Evolutionary conservation across 352 stramenopile species (phyloP).

Genomic region (Phytophthora parvispora): DNA sequence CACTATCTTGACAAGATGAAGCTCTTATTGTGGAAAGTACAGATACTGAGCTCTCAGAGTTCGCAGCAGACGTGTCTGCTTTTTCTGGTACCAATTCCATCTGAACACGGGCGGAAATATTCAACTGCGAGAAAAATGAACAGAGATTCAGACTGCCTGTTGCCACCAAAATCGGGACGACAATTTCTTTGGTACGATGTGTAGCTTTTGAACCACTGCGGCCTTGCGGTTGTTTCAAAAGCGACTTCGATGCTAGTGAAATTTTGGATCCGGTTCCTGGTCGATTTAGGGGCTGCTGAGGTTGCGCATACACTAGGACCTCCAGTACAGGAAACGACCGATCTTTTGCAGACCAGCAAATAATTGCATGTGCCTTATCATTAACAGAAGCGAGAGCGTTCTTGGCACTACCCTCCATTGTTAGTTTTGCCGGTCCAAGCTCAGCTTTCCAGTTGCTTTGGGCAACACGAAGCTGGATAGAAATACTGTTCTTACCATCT

Average conservation of each 20-base stretch:
- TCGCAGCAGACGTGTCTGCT: neutral
- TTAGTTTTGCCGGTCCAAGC: constrained; percentile 6
- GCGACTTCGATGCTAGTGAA: constrained; percentile 8
- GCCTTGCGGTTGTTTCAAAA: neutral
- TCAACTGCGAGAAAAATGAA: constrained; percentile 30
- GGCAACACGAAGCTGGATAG: constrained; percentile 11
- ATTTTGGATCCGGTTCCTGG: neutral
- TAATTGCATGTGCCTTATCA: constrained; percentile 1
- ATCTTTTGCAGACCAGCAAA: constrained; percentile 35
- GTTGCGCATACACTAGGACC: constrained; percentile 22
- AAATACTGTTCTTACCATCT: constrained; percentile 17
- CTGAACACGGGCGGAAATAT: constrained; percentile 5
- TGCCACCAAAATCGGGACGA: constrained; percentile 13
- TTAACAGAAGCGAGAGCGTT: neutral
- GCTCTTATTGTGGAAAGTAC: neutral
- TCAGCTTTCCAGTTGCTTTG: constrained; percentile 34
- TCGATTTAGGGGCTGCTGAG: constrained; percentile 4
- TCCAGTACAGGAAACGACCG: constrained; percentile 33
- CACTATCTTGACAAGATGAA: constrained; percentile 14
- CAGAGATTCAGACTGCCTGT: constrained; percentile 20
- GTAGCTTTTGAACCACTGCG: neutral
- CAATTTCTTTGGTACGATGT: neutral
- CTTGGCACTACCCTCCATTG: neutral
- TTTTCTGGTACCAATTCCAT: constrained; percentile 1
- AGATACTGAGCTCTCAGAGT: neutral